These are phyloP conservation scores for Pseudevernia furfuracea DNA, from an alignment of 495 filamentous ascomycete genomes.

Conservation along the genomic window DNA sequence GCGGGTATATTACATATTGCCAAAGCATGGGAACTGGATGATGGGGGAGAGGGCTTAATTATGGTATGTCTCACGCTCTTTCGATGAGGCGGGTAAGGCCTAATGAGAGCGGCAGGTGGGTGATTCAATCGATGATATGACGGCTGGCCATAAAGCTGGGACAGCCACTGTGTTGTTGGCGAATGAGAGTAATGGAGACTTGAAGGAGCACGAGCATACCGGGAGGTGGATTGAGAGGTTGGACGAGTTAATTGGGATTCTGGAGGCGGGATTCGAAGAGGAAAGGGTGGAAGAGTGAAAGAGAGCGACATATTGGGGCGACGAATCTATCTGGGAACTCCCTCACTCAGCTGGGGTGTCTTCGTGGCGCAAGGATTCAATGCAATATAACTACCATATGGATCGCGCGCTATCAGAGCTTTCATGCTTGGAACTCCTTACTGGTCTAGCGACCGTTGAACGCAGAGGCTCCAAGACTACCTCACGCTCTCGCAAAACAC, in stretches of 20 bases:
- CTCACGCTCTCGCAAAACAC: too few relatives aligned
- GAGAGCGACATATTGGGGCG: not conserved
- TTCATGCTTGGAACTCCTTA: too few relatives aligned
- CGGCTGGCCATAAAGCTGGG: constrained; percentile 73
- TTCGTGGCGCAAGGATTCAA: not conserved
- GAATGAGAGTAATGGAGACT: constrained; percentile 67
- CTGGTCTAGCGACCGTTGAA: too few relatives aligned
- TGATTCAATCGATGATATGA: constrained; percentile 91
- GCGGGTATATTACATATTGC: constrained; percentile 84
- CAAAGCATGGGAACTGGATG: constrained; percentile 56
- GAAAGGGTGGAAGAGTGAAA: not conserved
- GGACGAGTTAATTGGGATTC: constrained; percentile 64
- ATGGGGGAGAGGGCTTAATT: constrained; percentile 44
- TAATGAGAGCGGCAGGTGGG: constrained; percentile 51
- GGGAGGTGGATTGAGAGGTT: constrained; percentile 59
- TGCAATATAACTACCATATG: not conserved
- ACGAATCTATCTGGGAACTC: not conserved
- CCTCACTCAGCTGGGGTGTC: not conserved
- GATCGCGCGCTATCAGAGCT: too few relatives aligned
- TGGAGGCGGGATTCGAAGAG: constrained; percentile 29
- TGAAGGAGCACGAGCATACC: constrained; percentile 70
- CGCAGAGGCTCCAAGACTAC: too few relatives aligned
- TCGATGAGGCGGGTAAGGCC: constrained; percentile 1
- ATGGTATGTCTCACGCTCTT: constrained; percentile 38
- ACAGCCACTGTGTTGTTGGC: constrained; percentile 82